Base-by-base conservation (phyloP, 768 basidiomycete genomes). In the Coprinellus aureogranulatus region DNA sequence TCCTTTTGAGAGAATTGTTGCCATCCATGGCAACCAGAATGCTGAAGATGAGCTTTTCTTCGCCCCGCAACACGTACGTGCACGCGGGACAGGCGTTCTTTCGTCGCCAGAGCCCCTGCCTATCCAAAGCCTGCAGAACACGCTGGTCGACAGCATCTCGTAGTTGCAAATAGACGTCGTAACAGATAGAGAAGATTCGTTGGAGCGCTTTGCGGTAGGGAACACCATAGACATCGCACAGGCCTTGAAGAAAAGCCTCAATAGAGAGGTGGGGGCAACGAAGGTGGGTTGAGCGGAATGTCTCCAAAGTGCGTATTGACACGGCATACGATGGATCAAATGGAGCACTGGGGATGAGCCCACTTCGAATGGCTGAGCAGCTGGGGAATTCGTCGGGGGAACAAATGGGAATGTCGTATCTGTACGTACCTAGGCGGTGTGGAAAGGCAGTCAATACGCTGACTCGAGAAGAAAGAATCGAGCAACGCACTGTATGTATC, bases 181-280 rank as follows among this genome's bases (percentile, higher is more conserved):
- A 67, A 20, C 62, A 60, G 2, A 66, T 65, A 1, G 60, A 56
- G 54, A 71, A 70, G 34, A 34, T 55, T 69, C 64, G 10, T 56
- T 23, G n/a, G 53, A 41, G 2, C 67, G 47, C 44, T 64, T 59
- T 1, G 53, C 59, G 37, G 51, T 61, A 68, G 0, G 67, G 64
- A 0, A 62, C 45, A 14, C 61, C 39, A 12, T 75, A 67, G 25
- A 72, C 26, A 49, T 74, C 68, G 28, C 68, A 71, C 0, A 75
- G 58, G 0, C 55, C 54, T 47, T 70, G 70, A 20, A 66, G 49
- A 45, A 72, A 70, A 3, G 67, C 59, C 48, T 73, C 61, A 12
- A 68, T 61, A 1, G 66, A 52, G 3, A 74, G 61, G 22, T 62
- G 64, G 20, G 70, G 70, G 41, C 64, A 70, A 6, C 60, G 53